phyloP scores from a whole-genome alignment of 352 stramenopile species.

The Phytopythium mirpurense region DNA sequence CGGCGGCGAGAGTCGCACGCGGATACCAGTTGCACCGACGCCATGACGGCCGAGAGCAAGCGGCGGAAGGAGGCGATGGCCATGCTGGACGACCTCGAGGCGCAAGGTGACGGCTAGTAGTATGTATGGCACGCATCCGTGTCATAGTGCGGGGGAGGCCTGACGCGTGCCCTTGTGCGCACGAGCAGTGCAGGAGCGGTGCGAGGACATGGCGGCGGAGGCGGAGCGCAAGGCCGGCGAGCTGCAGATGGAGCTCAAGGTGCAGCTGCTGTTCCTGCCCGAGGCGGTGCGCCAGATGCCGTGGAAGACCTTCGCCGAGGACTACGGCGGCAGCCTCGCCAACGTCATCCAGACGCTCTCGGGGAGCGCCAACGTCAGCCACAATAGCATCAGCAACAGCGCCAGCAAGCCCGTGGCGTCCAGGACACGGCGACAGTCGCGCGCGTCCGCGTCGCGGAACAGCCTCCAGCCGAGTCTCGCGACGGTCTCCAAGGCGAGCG shows the following conservation, averaged over 20 bases:
- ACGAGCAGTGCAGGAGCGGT: slow-evolving; percentile 66
- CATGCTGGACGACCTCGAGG: slow-evolving; percentile 59
- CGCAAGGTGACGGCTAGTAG: slow-evolving; percentile 36
- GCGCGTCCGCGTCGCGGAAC: slow-evolving; percentile 2
- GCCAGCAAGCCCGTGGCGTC: slow-evolving; percentile 5
- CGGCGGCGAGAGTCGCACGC: slow-evolving; percentile 13
- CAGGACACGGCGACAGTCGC: slow-evolving; percentile 4
- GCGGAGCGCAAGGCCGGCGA: slow-evolving; percentile 55
- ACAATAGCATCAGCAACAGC: slow-evolving; percentile 9
- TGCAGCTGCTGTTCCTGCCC: slow-evolving; percentile 73
- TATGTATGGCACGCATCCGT: too few relatives aligned
- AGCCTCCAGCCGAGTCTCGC: slow-evolving; percentile 1
- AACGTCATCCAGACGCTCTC: slow-evolving; percentile 69
- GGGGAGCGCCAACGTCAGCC: slow-evolving; percentile 2
- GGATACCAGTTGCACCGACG: neutral
- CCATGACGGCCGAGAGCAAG: slow-evolving; percentile 27
- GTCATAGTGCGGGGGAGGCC: too few relatives aligned
- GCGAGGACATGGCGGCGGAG: slow-evolving; percentile 41
- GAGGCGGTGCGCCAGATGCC: slow-evolving; percentile 69
- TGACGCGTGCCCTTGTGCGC: too few relatives aligned
- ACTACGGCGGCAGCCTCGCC: slow-evolving; percentile 67
- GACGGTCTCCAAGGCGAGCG: slow-evolving; percentile 5
- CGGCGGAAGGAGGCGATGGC: slow-evolving; percentile 29
- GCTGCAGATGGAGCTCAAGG: slow-evolving; percentile 67
- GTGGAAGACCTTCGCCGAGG: slow-evolving; percentile 77